Evolutionary conservation across 805 yeast species (phyloP).

Genomic region (Hanseniaspora taiwanica): DNA sequence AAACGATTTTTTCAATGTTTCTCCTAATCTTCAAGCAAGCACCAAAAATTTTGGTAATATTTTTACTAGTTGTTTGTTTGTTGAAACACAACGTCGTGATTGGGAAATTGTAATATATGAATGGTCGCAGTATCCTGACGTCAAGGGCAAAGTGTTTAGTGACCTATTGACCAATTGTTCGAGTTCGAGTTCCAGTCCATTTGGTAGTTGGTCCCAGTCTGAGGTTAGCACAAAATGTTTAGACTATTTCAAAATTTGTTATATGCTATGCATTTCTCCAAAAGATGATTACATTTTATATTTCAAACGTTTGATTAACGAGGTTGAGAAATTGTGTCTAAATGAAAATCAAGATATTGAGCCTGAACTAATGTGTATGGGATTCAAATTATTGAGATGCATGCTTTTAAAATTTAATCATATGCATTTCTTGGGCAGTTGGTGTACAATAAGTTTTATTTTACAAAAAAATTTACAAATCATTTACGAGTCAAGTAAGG

Average conservation of each 20-base stretch:
- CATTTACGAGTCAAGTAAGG: constrained; percentile 19
- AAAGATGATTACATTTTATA: constrained; percentile 39
- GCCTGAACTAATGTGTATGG: constrained; percentile 14
- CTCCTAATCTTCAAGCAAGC: background rate
- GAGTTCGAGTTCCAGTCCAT: constrained; percentile 39
- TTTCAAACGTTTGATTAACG: constrained; percentile 33
- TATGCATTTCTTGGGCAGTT: constrained; percentile 49
- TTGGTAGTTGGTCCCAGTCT: constrained; percentile 56
- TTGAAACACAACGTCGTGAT: constrained; percentile 7
- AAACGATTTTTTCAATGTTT: constrained; percentile 39
- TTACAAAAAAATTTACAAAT: constrained; percentile 30
- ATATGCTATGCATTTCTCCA: constrained; percentile 48
- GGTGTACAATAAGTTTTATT: constrained; percentile 56
- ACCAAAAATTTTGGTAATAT: constrained; percentile 28
- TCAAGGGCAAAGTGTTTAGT: constrained; percentile 35
- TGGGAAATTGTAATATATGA: constrained; percentile 46
- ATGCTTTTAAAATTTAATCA: constrained; percentile 49
- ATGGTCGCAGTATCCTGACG: constrained; percentile 47
- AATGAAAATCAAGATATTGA: constrained; percentile 22
- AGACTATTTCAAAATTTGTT: constrained; percentile 50
- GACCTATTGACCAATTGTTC: constrained; percentile 17
- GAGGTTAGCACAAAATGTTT: constrained; percentile 41
- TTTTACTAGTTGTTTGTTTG: constrained; percentile 8
- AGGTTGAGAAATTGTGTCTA: constrained; percentile 29
- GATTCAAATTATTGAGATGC: constrained; percentile 49